A percentile compares a stretch with the other conserved stretches of the same genome.
phyloP scores from a whole-genome alignment of 371 early-diverging fungal species.

The Cokeromyces recurvatus region DNA sequence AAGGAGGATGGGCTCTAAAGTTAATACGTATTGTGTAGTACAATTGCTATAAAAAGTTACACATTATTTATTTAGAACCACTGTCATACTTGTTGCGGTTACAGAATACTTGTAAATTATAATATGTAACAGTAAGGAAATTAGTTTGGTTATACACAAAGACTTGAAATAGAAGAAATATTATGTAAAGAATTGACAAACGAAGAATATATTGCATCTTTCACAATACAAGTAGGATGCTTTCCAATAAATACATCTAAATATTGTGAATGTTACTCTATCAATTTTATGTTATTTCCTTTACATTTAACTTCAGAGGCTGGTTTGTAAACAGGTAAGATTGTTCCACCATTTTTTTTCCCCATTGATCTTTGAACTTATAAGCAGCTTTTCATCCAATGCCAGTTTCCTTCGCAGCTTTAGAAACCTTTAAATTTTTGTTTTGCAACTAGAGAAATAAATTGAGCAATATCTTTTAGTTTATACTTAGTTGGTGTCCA shows the following conservation, averaged over 20 bases:
- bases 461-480: slow-evolving; percentile 9
- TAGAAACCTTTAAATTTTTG: slow-evolving; percentile 5
- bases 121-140: too few species aligned
- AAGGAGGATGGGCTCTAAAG: too few species aligned
- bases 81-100: too few species aligned
- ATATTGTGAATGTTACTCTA: slow-evolving; percentile 3
- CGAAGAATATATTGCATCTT: slow-evolving; percentile 11
- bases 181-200: too few species aligned
- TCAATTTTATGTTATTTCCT: slow-evolving; percentile 11
- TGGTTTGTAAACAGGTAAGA: slow-evolving; percentile 12
- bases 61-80: too few species aligned
- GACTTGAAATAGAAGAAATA: too few species aligned
- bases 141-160: too few species aligned
- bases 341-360: slow-evolving; percentile 11
- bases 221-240: slow-evolving; percentile 6
- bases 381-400: slow-evolving; percentile 7
- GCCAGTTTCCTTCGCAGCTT: slow-evolving; percentile 10
- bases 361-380: slow-evolving; percentile 4
- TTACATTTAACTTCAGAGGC: slow-evolving; percentile 10
- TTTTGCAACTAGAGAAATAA: slow-evolving; percentile 16
- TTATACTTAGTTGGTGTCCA: slow-evolving; percentile 13
- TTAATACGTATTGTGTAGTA: too few species aligned
- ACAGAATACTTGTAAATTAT: too few species aligned
- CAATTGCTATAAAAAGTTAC: too few species aligned
- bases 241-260: slow-evolving; percentile 4